Evolutionary conservation across 208 protist species (phyloP).

Genomic region (Leishmania arabica): DNA sequence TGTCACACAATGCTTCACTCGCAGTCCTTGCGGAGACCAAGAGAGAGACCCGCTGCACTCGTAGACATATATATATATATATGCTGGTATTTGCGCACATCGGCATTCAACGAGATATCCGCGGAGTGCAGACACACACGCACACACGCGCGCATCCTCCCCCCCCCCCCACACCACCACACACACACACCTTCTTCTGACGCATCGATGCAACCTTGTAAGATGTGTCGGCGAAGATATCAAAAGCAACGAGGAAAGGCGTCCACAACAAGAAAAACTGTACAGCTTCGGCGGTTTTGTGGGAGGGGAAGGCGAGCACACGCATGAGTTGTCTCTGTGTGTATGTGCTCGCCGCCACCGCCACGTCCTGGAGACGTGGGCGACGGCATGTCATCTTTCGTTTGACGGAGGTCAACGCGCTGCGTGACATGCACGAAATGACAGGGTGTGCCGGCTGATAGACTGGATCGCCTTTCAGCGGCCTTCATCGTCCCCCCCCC

Average conservation of each 20-base stretch:
- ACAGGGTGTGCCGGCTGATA: background rate
- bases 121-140: background rate
- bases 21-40: background rate
- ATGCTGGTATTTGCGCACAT: background rate
- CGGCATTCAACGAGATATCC: background rate
- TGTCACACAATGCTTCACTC: background rate
- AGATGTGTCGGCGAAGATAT: background rate
- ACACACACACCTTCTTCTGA: background rate
- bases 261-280: background rate
- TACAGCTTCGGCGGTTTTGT: background rate
- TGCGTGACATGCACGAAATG: background rate
- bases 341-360: background rate
- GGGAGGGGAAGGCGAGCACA: background rate
- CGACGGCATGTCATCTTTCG: background rate
- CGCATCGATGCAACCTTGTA: background rate
- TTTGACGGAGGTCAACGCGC: background rate
- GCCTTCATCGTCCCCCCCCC: background rate
- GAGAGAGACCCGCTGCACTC: background rate
- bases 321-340: background rate
- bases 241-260: background rate
- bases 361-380: background rate
- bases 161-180: background rate
- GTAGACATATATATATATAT: background rate
- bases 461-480: background rate
- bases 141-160: background rate